Base-by-base conservation (phyloP, 257 asterid genomes). In the Prunella vulgaris region DNA sequence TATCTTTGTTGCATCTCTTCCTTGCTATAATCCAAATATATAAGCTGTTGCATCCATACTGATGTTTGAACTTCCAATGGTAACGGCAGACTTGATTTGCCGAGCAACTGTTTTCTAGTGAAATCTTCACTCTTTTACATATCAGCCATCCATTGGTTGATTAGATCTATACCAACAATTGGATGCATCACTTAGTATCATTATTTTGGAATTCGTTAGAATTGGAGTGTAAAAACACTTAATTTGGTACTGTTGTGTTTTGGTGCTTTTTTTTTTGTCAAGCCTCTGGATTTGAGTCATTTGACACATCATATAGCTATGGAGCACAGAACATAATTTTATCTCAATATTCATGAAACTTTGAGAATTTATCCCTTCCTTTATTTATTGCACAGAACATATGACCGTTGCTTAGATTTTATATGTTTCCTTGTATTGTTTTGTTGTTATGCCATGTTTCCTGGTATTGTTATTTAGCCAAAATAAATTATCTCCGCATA, bases 1-100 rank as follows among this genome's bases (percentile, higher is more conserved):
- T 38, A 64, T 17, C 52, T 22, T 56, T 71, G 51, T 51, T 44
- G 56, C 57, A 60, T 49, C 51, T 68, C 74, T 72, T 66, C 37
- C 27, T 54, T 60, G 27, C 22, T 54, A 57, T 61, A 14, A 61
- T 51, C n/a, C 52, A 53, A 52, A 12, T 42, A 10, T 22, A 28
- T 44, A 42, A 35, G 69, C 64, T 73, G 64, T 60, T 66, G 42
- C 61, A 46, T 21, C 64, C 25, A 15, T 27, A 13, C 59, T 46
- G 46, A 32, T 53, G 64, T 49, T 38, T 60, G 44, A 28, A 66
- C 38, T 33, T 33, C 38, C 38, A 7, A 33, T 33, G 38, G 38
- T 33, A 33, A 33, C 2, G 38, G 9, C 38, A 33, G 38, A 33
- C 38, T 33, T 33, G 38, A 33, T 33, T 33, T 33, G 38, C 3